A percentile compares a stretch with the other conserved stretches of the same genome.
Evolutionary conservation across 805 yeast genomes (phyloP).

Genomic region (Kuraishia piskuri): DNA sequence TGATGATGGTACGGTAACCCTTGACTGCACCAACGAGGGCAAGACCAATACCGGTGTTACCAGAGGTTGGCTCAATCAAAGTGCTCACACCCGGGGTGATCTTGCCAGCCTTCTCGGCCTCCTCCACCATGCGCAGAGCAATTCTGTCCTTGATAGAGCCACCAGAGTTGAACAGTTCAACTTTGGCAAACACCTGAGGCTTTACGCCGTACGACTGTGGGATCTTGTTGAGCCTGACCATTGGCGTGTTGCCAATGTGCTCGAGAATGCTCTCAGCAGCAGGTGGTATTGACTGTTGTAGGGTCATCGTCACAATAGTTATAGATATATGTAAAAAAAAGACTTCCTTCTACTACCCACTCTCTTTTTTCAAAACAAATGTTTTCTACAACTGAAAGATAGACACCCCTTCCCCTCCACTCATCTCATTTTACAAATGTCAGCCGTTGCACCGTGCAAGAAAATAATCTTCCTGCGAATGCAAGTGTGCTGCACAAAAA

Average conservation of each 20-base stretch:
- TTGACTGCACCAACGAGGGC: constrained; percentile 82
- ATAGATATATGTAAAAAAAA: too few species aligned
- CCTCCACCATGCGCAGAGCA: constrained; percentile 78
- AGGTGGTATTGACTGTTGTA: constrained; percentile 22
- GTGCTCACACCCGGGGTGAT: constrained; percentile 76
- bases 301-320: not conserved
- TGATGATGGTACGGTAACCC: constrained; percentile 81
- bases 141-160: constrained; percentile 88
- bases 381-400: too few species aligned
- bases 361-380: too few species aligned
- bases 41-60: constrained; percentile 87
- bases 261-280: constrained; percentile 52
- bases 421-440: too few species aligned
- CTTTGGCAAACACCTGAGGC: constrained; percentile 64
- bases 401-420: too few species aligned
- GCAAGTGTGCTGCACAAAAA: not conserved
- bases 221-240: constrained; percentile 63
- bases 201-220: constrained; percentile 72
- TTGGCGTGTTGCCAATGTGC: constrained; percentile 80
- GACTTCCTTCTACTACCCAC: not conserved
- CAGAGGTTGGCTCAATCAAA: constrained; percentile 83
- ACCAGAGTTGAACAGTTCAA: constrained; percentile 81
- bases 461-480: not conserved
- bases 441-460: not conserved
- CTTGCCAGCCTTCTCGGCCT: constrained; percentile 70